A percentile compares a stretch with the other conserved stretches of the same genome.
Evolutionary conservation across 176 grass and related monocot genomes (phyloP).

Genomic region (Rhipidocladum racemiflorum): DNA sequence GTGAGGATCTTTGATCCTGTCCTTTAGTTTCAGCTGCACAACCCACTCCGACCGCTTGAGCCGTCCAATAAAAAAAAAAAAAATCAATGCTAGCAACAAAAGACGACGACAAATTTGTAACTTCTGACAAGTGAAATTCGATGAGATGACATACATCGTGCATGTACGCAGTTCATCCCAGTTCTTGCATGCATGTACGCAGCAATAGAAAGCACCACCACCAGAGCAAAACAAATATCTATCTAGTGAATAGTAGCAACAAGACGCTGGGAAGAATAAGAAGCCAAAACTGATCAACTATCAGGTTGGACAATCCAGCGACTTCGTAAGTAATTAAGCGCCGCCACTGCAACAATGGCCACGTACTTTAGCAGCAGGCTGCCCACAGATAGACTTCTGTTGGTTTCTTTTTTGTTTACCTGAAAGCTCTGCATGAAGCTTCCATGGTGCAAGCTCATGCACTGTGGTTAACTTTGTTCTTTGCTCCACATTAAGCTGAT

Average conservation of each 20-base stretch:
- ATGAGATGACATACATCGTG: background rate
- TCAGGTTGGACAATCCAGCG: background rate
- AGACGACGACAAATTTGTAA: background rate
- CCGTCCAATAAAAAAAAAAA: background rate
- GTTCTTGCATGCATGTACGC: background rate
- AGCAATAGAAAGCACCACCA: background rate
- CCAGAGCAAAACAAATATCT: background rate
- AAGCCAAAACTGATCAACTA: background rate
- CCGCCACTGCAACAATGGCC: background rate
- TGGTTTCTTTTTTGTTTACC: background rate
- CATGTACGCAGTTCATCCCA: no score
- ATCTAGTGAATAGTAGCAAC: background rate
- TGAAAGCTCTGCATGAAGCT: slow-evolving; percentile 25
- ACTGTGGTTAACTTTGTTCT: background rate
- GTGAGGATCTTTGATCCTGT: background rate
- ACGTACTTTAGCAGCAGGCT: no score
- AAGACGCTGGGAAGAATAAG: background rate
- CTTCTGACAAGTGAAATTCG: background rate
- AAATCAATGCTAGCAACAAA: background rate
- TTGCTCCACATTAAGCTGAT: slow-evolving; percentile 9
- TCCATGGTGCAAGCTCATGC: background rate
- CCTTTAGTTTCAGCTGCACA: background rate
- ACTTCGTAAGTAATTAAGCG: background rate
- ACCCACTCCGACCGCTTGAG: background rate
- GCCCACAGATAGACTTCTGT: background rate